These are phyloP conservation scores for Ophiostoma montium DNA, from an alignment of 2,329 filamentous ascomycete genomes.

Conservation along the genomic window DNA sequence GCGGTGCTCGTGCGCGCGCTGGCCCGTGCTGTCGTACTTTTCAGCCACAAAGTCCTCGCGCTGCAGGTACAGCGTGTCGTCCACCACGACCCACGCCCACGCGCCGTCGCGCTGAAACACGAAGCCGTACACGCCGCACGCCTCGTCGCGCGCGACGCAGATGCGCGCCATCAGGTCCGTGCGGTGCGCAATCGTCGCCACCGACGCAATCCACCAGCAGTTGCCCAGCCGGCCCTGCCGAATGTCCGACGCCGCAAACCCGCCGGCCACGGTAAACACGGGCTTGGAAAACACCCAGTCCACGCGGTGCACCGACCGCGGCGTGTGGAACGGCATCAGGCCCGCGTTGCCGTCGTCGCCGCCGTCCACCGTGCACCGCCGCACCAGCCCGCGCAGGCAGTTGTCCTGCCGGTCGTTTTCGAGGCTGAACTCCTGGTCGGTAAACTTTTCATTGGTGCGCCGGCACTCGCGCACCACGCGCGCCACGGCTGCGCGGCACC, in stretches of 20 bases:
- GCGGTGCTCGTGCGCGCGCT: constrained; percentile 46
- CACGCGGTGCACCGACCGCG: constrained; percentile 28
- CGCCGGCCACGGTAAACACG: constrained; percentile 32
- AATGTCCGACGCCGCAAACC: constrained; percentile 26
- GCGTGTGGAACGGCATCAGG: constrained; percentile 14
- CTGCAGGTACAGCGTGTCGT: constrained; percentile 54
- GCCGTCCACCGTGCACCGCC: constrained; percentile 1
- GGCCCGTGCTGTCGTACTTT: constrained; percentile 19
- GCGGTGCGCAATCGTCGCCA: constrained; percentile 55
- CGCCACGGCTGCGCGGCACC: constrained; percentile 26
- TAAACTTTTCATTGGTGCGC: constrained; percentile 31
- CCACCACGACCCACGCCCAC: constrained; percentile 56
- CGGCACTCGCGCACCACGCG: constrained; percentile 28
- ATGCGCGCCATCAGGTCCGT: constrained; percentile 49
- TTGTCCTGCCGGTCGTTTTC: constrained; percentile 23
- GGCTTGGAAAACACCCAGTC: constrained; percentile 41
- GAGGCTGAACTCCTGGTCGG: constrained; percentile 30
- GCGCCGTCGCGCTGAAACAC: constrained; percentile 38
- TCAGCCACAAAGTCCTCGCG: constrained; percentile 35
- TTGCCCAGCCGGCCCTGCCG: constrained; percentile 41
- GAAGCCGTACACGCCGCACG: constrained; percentile 23
- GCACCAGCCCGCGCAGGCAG: constrained; percentile 22
- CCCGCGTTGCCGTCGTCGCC: constrained; percentile 4
- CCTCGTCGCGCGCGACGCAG: constrained; percentile 53
- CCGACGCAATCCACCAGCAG: constrained; percentile 59